These are phyloP conservation scores for Yamadazyma sp. DNA, from an alignment of 805 yeast species.

Conservation along the genomic window DNA sequence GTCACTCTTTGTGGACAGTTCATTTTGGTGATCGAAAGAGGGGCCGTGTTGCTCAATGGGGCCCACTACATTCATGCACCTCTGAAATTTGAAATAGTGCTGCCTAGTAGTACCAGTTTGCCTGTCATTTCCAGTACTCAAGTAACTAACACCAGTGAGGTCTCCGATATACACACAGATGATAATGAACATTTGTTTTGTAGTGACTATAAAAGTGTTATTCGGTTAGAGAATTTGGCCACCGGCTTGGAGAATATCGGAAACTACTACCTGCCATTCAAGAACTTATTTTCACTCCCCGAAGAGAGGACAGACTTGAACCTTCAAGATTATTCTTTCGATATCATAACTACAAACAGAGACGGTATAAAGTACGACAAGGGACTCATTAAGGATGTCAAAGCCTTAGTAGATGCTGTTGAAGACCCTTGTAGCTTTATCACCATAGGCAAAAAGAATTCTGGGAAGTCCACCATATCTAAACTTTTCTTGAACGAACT, in stretches of 20 bases:
- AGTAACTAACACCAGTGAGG: slow-evolving; percentile 27
- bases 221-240: slow-evolving; percentile 31
- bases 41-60: slow-evolving; percentile 47
- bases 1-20: slow-evolving; percentile 51
- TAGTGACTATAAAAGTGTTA: slow-evolving; percentile 43
- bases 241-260: slow-evolving; percentile 51
- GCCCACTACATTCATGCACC: slow-evolving; percentile 25
- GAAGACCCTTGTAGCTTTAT: slow-evolving; percentile 29
- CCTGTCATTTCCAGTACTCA: slow-evolving; percentile 49
- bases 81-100: slow-evolving; percentile 25
- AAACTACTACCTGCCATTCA: slow-evolving; percentile 43
- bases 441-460: slow-evolving; percentile 65
- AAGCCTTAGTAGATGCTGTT: slow-evolving; percentile 7
- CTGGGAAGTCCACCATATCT: slow-evolving; percentile 79
- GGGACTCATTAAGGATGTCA: slow-evolving; percentile 1
- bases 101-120: slow-evolving; percentile 34
- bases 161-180: slow-evolving; percentile 25
- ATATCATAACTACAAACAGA: slow-evolving; percentile 19
- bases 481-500: slow-evolving; percentile 53
- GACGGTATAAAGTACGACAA: slow-evolving; percentile 12
- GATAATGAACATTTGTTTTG: slow-evolving; percentile 41
- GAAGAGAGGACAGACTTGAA: slow-evolving; percentile 7
- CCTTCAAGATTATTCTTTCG: slow-evolving; percentile 36
- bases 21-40: slow-evolving; percentile 42
- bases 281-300: slow-evolving; percentile 35